These are phyloP conservation scores for Trametopsis cervina DNA, from an alignment of 768 basidiomycete genomes.

Conservation along the genomic window DNA sequence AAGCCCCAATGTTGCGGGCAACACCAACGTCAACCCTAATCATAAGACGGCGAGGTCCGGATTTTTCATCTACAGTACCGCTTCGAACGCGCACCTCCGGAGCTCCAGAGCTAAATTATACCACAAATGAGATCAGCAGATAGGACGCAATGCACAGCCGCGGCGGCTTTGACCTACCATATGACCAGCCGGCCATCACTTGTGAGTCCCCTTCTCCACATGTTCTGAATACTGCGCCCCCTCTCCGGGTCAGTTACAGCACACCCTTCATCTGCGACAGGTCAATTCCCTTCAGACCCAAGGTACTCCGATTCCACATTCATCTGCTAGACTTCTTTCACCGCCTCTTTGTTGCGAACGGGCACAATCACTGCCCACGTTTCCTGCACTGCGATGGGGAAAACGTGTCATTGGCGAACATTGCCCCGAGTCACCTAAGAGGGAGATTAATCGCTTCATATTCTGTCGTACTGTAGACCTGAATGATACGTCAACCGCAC, in stretches of 20 bases:
- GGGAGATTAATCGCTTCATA: conserved; percentile 44
- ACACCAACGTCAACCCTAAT: conserved; percentile 16
- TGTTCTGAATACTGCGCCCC: conserved; percentile 38
- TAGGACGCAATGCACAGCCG: conserved; percentile 57
- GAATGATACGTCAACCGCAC: conserved; percentile 33
- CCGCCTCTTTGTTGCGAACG: conserved; percentile 50
- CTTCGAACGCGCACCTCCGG: conserved; percentile 82
- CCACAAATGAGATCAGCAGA: conserved; percentile 54
- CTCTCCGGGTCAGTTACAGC: conserved; percentile 12
- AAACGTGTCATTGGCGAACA: conserved; percentile 38
- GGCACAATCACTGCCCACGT: conserved; percentile 47
- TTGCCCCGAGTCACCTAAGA: conserved; percentile 15
- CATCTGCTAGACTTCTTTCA: conserved; percentile 28
- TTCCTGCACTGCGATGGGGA: conserved; percentile 40
- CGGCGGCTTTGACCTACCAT: conserved; percentile 46
- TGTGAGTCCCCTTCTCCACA: conserved; percentile 30
- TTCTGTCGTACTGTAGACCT: conserved; percentile 47
- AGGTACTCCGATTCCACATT: conserved; percentile 32
- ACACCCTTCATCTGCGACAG: conserved; percentile 14
- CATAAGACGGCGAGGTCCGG: conserved; percentile 30
- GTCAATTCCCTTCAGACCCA: conserved; percentile 29
- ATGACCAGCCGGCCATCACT: conserved; percentile 33
- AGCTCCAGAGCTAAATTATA: conserved; percentile 46
- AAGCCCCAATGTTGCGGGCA: conserved; percentile 54
- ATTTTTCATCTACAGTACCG: conserved; percentile 68